Percentiles rank a stretch among this genome's conserved stretches.
Evolutionary conservation across 148 eudicot genomes (phyloP).

Genomic region (Pouteria glomerata): DNA sequence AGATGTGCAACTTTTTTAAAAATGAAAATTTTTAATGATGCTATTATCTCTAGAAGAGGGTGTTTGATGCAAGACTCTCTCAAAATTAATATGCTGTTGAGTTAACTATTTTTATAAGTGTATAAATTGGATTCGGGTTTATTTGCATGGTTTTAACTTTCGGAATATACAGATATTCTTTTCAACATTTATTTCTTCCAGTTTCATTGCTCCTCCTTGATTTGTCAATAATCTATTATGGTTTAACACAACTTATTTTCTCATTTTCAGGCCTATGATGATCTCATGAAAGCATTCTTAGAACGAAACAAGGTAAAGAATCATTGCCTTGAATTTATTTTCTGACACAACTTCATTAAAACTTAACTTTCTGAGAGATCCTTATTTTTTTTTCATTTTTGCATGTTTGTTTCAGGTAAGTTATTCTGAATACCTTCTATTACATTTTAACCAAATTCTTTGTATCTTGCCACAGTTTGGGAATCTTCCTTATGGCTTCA

Average conservation of each 20-base stretch:
- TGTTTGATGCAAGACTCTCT: background rate
- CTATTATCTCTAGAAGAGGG: background rate
- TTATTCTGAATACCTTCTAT: background rate
- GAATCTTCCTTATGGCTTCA: slow-evolving; percentile 93
- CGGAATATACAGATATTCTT: background rate
- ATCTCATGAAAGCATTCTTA: slow-evolving; percentile 88
- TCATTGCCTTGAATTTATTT: background rate
- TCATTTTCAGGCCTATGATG: slow-evolving; percentile 76
- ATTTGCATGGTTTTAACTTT: background rate
- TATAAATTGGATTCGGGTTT: background rate
- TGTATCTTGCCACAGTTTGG: slow-evolving; percentile 68
- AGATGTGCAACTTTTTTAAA: background rate
- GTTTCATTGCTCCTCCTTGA: slow-evolving; percentile 4
- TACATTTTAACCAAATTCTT: slow-evolving; percentile 6
- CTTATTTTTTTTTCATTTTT: background rate
- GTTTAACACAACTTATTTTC: background rate
- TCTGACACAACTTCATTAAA: background rate
- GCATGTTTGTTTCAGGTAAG: background rate
- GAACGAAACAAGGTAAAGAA: slow-evolving; percentile 85
- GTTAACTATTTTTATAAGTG: background rate
- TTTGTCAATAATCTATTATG: background rate
- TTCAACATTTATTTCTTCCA: background rate
- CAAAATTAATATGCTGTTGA: background rate
- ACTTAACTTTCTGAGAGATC: background rate
- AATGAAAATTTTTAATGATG: slow-evolving; percentile 1